Evolutionary conservation across 345 rosid species (phyloP), one percentile per base, ranked within the genome.

Genomic region (Salix koriyanagi): DNA sequence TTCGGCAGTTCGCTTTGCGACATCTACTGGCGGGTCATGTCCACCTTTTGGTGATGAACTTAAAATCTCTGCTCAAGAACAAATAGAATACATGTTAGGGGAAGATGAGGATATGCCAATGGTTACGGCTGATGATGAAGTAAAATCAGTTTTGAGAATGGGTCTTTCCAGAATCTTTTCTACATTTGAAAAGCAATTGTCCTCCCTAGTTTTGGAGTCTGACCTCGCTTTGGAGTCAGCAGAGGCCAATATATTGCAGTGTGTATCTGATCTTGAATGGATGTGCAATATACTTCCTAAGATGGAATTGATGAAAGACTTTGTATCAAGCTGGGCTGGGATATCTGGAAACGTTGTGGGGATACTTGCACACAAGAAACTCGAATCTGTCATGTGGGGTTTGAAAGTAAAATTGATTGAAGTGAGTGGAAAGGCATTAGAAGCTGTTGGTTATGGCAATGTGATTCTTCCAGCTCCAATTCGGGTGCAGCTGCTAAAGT

Each of bases 401-500:
- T 86, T 91, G 83, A 91, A 91, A 80, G 71, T 89, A 37, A 96
- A 91, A 88, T 69, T 93, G 65, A 85, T 91, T 65, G 94, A 90
- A 85, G 75, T 93, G 74, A 90, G 94, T 2, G 94, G 91, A 65
- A 96, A 93, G 87, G 90, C 90, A 23, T 77, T 96, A 79, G 98
- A 95, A 79, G 97, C 97, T 0, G 97, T 93, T 7, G 98, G 98
- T 30, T 95, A 95, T 65, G 99, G 99, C 12, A 86, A 70, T 0
- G 99, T 95, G 82, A 90, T 93, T 66, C 88, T 93, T 66, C 86
- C 94, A 28, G 83, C 92, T 1, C 77, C 77, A 71, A 83, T 23
- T 71, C 80, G 99, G 19, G 76, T 88, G 73, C 80, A 82, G 73
- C 77, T 95, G 76, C 71, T 95, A 7, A 91, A 87, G 86, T 60